These are phyloP conservation scores for Ophiostoma triangulosporum DNA, from an alignment of 2,329 filamentous ascomycete genomes.

Conservation along the genomic window DNA sequence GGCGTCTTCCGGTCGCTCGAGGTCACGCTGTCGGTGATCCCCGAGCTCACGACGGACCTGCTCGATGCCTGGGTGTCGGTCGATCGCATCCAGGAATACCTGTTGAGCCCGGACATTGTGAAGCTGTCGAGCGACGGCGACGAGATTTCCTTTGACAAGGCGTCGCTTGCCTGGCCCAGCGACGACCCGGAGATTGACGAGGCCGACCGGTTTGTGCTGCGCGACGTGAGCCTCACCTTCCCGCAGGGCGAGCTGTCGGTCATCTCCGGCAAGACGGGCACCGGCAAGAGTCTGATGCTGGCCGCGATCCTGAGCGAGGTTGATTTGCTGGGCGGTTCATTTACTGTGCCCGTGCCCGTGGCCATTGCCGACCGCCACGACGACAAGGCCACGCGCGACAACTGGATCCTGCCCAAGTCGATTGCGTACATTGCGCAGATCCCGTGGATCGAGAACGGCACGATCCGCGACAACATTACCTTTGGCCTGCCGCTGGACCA, in stretches of 20 bases:
- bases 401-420: constrained; percentile 58
- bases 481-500: constrained; percentile 61
- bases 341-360: constrained; percentile 41
- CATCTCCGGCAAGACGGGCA: constrained; percentile 64
- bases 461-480: constrained; percentile 63
- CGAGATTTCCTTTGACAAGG: constrained; percentile 51
- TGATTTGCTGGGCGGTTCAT: constrained; percentile 49
- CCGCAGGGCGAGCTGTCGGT: constrained; percentile 57
- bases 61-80: constrained; percentile 64
- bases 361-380: constrained; percentile 43
- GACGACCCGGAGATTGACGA: constrained; percentile 41
- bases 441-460: constrained; percentile 76
- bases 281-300: constrained; percentile 64
- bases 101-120: constrained; percentile 51
- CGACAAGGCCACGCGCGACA: constrained; percentile 42
- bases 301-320: constrained; percentile 63
- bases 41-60: constrained; percentile 56
- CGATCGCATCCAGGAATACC: constrained; percentile 57
- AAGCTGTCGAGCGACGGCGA: constrained; percentile 40
- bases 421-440: constrained; percentile 68
- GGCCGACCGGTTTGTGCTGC: constrained; percentile 49
- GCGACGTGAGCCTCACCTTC: constrained; percentile 51
- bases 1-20: constrained; percentile 64
- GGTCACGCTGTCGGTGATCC: constrained; percentile 54
- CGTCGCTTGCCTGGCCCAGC: constrained; percentile 61